Evolutionary conservation across 2,329 filamentous ascomycete species (phyloP).

Genomic region (Paecilomyces niveus): DNA sequence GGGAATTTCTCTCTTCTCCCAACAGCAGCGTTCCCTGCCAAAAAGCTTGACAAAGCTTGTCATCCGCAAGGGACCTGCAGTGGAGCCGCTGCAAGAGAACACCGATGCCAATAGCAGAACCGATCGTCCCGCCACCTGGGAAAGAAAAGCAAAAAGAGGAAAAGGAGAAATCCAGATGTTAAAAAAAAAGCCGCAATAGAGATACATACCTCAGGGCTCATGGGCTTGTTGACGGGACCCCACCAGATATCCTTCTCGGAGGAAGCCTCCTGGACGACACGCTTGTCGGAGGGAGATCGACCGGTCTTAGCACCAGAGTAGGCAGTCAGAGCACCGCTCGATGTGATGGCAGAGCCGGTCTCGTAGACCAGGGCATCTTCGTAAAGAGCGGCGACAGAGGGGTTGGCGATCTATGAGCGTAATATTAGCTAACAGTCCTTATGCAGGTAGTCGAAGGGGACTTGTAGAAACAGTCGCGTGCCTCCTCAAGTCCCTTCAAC

Average conservation of each 20-base stretch:
- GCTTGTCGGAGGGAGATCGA: constrained; percentile 93
- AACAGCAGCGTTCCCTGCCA: not conserved
- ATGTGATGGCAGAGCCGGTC: constrained; percentile 94
- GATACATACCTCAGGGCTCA: constrained; percentile 82
- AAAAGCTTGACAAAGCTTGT: constrained; percentile 1
- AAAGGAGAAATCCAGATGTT: constrained; percentile 3
- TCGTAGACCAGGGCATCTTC: constrained; percentile 99
- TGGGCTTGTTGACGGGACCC: constrained; percentile 99
- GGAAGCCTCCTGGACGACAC: constrained; percentile 83
- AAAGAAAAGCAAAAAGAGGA: constrained; percentile 6
- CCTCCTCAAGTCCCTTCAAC: no score
- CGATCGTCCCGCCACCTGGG: constrained; percentile 1
- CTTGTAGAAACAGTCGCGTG: not conserved
- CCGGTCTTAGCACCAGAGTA: constrained; percentile 99
- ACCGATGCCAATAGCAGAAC: constrained; percentile 10
- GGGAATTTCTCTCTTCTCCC: not conserved
- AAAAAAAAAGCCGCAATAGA: constrained; percentile 6
- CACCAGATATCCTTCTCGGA: constrained; percentile 96
- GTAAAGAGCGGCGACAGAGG: constrained; percentile 90
- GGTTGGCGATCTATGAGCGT: constrained; percentile 64
- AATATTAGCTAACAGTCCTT: not conserved
- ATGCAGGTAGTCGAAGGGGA: not conserved
- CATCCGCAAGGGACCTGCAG: not conserved
- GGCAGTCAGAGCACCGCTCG: constrained; percentile 86
- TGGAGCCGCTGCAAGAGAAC: constrained; percentile 1